phyloP scores from a whole-genome alignment of 208 protist species.

The Angomonas deanei region DNA sequence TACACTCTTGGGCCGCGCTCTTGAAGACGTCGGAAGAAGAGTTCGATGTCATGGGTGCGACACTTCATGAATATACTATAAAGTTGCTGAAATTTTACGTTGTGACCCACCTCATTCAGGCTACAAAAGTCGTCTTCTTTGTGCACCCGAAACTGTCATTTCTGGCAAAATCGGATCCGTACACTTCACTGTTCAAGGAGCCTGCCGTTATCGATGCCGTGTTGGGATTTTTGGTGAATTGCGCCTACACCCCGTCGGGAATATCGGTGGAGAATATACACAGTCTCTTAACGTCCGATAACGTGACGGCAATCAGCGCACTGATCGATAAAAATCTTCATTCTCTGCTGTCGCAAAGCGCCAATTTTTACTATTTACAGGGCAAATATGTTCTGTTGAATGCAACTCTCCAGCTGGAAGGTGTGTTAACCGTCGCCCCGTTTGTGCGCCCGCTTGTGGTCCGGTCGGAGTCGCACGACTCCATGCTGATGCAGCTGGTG shows the following conservation, averaged over 20 bases:
- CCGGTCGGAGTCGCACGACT: constrained; percentile 56
- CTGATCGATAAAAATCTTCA: constrained; percentile 68
- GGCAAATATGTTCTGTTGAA: constrained; percentile 73
- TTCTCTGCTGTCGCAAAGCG: constrained; percentile 54
- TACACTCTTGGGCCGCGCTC: constrained; percentile 43
- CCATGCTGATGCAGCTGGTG: constrained; percentile 73
- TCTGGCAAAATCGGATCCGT: constrained; percentile 59
- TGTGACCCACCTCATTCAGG: constrained; percentile 74
- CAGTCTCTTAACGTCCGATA: constrained; percentile 62
- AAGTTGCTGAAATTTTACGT: constrained; percentile 78
- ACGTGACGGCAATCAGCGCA: constrained; percentile 40
- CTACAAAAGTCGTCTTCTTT: constrained; percentile 76
- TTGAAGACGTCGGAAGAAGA: constrained; percentile 62
- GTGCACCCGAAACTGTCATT: constrained; percentile 68
- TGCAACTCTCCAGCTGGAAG: constrained; percentile 60
- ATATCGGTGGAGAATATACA: constrained; percentile 73
- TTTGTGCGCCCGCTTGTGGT: constrained; percentile 67
- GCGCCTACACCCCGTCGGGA: constrained; percentile 39
- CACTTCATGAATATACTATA: constrained; percentile 46
- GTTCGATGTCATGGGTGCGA: constrained; percentile 61
- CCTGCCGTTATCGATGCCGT: constrained; percentile 31
- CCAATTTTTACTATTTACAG: constrained; percentile 78
- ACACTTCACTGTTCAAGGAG: constrained; percentile 62
- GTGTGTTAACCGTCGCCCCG: constrained; percentile 66
- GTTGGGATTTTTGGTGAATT: constrained; percentile 49